phyloP scores from a whole-genome alignment of 2,329 filamentous ascomycete genomes.

The Fusarium scirpi region DNA sequence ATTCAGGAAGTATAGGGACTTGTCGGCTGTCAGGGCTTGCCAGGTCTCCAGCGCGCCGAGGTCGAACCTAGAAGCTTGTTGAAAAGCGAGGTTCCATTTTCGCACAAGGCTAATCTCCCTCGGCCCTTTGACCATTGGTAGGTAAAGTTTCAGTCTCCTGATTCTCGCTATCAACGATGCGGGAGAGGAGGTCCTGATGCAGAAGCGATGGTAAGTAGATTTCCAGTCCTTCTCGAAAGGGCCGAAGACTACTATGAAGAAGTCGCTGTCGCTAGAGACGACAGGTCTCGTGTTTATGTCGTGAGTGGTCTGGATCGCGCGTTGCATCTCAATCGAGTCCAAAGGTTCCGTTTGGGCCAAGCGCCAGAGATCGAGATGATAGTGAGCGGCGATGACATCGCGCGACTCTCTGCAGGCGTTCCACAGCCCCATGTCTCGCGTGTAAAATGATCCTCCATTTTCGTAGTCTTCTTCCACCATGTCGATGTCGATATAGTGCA shows the following conservation, averaged over 20 bases:
- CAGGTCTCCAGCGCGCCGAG: fast-evolving
- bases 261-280: background rate
- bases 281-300: background rate
- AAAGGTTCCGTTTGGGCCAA: no score
- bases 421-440: background rate
- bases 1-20: no score
- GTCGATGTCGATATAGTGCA: background rate
- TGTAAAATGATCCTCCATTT: background rate
- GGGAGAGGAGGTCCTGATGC: background rate
- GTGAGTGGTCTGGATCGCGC: background rate
- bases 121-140: background rate
- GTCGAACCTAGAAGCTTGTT: no score
- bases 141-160: background rate
- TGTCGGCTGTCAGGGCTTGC: no score
- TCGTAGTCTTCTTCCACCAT: background rate
- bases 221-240: background rate
- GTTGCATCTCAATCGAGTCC: no score
- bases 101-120: background rate
- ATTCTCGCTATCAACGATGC: fast-evolving
- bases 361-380: background rate
- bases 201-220: background rate
- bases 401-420: background rate
- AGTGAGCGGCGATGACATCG: background rate
- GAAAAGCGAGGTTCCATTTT: background rate
- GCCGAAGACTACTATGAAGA: background rate